A percentile compares a stretch with the other conserved stretches of the same genome.
Conservation (phyloP, 2,329 filamentous ascomycete species). For the Pseudogymnoascus sp. region DNA sequence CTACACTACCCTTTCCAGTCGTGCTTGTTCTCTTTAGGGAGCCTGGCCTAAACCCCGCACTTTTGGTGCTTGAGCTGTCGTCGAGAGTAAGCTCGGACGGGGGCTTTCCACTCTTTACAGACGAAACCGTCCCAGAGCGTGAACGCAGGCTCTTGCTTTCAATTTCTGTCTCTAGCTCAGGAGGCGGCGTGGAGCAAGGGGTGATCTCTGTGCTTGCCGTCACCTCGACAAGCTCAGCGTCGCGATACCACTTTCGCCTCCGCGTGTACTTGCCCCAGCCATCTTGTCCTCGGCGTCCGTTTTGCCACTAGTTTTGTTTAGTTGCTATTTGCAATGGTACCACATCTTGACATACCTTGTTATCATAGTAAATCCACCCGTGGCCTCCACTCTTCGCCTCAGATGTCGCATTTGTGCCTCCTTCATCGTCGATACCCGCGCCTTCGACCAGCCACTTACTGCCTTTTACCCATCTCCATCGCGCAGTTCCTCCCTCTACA, state of each 20-base stretch:
- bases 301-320: conserved; percentile 61
- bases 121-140: background rate
- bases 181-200: conserved; percentile 33
- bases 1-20: conserved; percentile 15
- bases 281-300: conserved; percentile 73
- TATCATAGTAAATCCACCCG: conserved; percentile 97
- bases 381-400: conserved; percentile 32
- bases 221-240: conserved; percentile 86
- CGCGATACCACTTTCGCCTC: conserved; percentile 89
- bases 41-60: conserved; percentile 16
- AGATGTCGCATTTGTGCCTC: conserved; percentile 31
- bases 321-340: background rate
- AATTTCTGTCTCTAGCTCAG: conserved; percentile 1
- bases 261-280: conserved; percentile 94
- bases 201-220: conserved; percentile 35
- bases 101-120: background rate
- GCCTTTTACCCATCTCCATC: conserved; percentile 76
- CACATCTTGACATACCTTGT: conserved; percentile 56
- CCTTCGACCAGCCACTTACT: conserved; percentile 85
- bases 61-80: conserved; percentile 13
- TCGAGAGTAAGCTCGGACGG: background rate
- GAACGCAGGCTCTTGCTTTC: background rate
- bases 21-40: conserved; percentile 16
- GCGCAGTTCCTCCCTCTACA: conserved; percentile 53
- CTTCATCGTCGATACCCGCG: conserved; percentile 44